Percentiles rank a stretch among this genome's conserved stretches.
Conservation (phyloP, 495 filamentous ascomycete genomes). For the Penicillium herquei region DNA sequence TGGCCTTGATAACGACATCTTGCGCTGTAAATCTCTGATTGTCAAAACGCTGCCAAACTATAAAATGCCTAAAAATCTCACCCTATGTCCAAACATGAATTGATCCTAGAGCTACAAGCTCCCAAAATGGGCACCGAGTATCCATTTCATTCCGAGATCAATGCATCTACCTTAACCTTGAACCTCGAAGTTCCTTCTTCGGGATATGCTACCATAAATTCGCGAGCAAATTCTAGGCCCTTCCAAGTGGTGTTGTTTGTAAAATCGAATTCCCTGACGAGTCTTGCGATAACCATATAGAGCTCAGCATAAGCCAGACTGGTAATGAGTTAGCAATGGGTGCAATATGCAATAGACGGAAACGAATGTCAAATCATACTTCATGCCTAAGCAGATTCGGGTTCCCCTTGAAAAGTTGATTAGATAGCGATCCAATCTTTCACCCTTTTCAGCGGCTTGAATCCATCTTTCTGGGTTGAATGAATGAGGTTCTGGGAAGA, state of each 20-base stretch:
- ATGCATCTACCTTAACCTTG: slow-evolving; percentile 16
- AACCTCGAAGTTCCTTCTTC: slow-evolving; percentile 20
- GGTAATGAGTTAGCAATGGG: slow-evolving; percentile 6
- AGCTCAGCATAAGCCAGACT: slow-evolving; percentile 48
- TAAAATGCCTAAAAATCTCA: too few species aligned
- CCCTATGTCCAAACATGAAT: too few species aligned
- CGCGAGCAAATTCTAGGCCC: slow-evolving; percentile 29
- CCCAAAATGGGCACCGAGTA: too few species aligned
- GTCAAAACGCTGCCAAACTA: too few species aligned
- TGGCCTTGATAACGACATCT: background rate
- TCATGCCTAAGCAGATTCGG: slow-evolving; percentile 41
- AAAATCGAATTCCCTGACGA: slow-evolving; percentile 40
- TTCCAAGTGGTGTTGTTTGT: slow-evolving; percentile 31
- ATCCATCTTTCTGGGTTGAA: slow-evolving; percentile 55
- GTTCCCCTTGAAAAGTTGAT: slow-evolving; percentile 44
- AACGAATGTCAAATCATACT: too few species aligned
- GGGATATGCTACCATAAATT: slow-evolving; percentile 22
- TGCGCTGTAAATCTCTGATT: background rate
- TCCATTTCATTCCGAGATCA: slow-evolving; percentile 13
- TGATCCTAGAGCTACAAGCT: too few species aligned
- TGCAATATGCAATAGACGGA: too few species aligned
- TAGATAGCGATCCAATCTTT: slow-evolving; percentile 35
- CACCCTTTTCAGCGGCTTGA: slow-evolving; percentile 24
- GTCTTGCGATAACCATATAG: slow-evolving; percentile 33
- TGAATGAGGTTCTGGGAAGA: slow-evolving; percentile 47